Evolutionary conservation across 257 asterid genomes (phyloP).

Genomic region (Galeopsis tetrahit): DNA sequence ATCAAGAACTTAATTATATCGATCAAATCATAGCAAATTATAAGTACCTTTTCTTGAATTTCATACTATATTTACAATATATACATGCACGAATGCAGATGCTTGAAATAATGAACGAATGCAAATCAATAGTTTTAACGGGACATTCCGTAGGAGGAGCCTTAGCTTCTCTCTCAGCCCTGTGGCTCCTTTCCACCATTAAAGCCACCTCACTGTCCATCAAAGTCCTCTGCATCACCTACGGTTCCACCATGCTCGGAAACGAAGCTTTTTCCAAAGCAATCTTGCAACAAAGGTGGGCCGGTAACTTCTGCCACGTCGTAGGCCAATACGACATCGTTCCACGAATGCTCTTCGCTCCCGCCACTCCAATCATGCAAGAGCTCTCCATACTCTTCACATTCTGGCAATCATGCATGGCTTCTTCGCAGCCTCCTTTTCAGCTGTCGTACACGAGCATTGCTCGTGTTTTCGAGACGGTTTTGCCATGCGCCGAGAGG

Average conservation of each 20-base stretch:
- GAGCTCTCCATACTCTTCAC: conserved; percentile 47
- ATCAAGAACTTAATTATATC: too few species aligned
- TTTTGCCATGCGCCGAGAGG: conserved; percentile 48
- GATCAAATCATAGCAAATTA: too few species aligned
- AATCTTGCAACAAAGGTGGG: conserved; percentile 80
- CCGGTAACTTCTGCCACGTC: conserved; percentile 76
- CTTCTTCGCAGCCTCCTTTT: conserved; percentile 40
- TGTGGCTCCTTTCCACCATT: conserved; percentile 66
- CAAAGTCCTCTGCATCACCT: conserved; percentile 68
- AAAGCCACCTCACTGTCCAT: conserved; percentile 47
- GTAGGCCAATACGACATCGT: conserved; percentile 72
- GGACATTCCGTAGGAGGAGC: conserved; percentile 89
- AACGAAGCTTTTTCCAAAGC: conserved; percentile 63
- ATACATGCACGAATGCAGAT: conserved; percentile 50
- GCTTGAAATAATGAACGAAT: conserved; percentile 49
- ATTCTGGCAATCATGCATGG: conserved; percentile 56
- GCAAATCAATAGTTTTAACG: conserved; percentile 70
- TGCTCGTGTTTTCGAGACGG: conserved; percentile 38
- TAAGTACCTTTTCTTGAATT: too few species aligned
- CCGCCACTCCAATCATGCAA: conserved; percentile 44
- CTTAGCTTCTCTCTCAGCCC: conserved; percentile 75
- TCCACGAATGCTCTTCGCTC: conserved; percentile 75
- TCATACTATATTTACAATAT: too few species aligned
- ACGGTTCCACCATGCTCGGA: conserved; percentile 85
- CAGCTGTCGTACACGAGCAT: conserved; percentile 43